phyloP scores from a whole-genome alignment of 2,329 filamentous ascomycete species.

The Arachnopeziza araneosa region DNA sequence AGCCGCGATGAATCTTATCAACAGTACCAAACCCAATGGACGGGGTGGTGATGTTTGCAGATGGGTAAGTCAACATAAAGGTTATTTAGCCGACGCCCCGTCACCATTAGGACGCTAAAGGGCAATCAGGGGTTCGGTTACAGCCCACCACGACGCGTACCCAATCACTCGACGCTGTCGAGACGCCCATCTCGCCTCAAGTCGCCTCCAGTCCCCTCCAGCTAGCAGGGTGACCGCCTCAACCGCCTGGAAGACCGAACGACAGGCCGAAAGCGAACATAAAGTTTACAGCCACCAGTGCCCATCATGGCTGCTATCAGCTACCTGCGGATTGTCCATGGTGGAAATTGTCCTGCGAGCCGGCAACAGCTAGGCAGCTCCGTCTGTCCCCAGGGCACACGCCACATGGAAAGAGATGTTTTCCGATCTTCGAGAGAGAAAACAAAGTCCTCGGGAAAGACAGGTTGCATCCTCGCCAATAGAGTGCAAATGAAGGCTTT shows the following conservation, averaged over 20 bases:
- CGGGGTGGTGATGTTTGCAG: neutral
- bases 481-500: neutral
- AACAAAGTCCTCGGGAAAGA: neutral
- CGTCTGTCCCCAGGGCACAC: too few relatives aligned
- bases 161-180: neutral
- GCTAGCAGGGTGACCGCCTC: neutral
- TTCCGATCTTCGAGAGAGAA: neutral
- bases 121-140: neutral
- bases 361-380: too few relatives aligned
- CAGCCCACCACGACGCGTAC: neutral
- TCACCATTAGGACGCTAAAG: neutral
- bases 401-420: neutral
- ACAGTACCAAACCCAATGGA: neutral
- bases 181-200: too few relatives aligned
- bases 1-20: neutral
- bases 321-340: too few relatives aligned
- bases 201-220: neutral
- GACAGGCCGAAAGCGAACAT: neutral
- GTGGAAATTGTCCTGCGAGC: too few relatives aligned
- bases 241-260: neutral
- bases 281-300: neutral
- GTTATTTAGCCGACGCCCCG: neutral
- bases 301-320: too few relatives aligned
- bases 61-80: neutral
- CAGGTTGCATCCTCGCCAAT: neutral